phyloP scores from a whole-genome alignment of 2,329 filamentous ascomycete species.

The Fusarium robinianum region DNA sequence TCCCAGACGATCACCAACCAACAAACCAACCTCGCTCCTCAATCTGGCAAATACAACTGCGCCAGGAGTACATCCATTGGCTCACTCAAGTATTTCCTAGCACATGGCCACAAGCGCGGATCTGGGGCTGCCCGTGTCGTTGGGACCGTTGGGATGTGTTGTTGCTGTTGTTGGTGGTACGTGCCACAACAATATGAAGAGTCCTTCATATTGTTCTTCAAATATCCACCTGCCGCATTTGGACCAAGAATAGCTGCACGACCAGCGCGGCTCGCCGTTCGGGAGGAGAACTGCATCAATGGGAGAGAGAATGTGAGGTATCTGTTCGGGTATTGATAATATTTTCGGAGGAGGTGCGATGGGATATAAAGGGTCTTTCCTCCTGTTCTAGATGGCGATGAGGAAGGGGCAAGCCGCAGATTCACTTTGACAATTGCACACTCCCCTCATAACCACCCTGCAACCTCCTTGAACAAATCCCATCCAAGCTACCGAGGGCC shows the following conservation, averaged over 20 bases:
- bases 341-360: neutral
- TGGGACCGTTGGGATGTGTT: constrained; percentile 8
- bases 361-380: constrained; percentile 29
- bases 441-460: no score
- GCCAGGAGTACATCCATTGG: constrained; percentile 1
- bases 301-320: constrained; percentile 5
- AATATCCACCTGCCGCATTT: constrained; percentile 13
- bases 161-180: constrained; percentile 15
- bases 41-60: constrained; percentile 3
- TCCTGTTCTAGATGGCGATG: no score
- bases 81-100: neutral
- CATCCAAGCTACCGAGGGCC: no score
- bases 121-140: constrained; percentile 2
- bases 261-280: constrained; percentile 1
- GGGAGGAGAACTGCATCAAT: constrained; percentile 2
- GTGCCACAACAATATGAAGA: constrained; percentile 33
- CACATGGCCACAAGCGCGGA: neutral
- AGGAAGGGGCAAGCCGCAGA: neutral
- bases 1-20: constrained; percentile 3
- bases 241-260: constrained; percentile 15
- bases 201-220: constrained; percentile 33
- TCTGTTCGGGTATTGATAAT: no score
- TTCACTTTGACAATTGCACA: constrained; percentile 3
- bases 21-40: neutral
- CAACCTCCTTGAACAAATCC: no score